Evolutionary conservation across 2,329 filamentous ascomycete species (phyloP).

Genomic region (Fusarium nanum): DNA sequence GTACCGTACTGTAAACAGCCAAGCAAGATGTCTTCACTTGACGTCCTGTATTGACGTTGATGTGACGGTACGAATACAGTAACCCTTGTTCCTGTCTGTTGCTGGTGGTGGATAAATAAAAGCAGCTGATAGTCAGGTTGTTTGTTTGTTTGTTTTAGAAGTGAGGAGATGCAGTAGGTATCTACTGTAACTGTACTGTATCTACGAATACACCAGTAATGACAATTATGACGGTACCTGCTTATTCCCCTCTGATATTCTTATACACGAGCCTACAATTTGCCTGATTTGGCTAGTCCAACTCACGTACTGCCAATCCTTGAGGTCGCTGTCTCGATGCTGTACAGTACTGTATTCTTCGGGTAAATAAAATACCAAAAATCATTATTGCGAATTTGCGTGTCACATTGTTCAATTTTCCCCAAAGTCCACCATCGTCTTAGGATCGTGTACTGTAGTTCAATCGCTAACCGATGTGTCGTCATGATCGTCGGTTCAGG

Average conservation of each 20-base stretch:
- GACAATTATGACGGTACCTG: slow-evolving; percentile 8
- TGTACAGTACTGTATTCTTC: not conserved
- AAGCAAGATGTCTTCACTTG: slow-evolving; percentile 25
- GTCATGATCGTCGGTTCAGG: slow-evolving; percentile 43
- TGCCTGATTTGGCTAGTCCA: not conserved
- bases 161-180: not conserved
- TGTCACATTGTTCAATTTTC: not conserved
- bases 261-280: slow-evolving; percentile 34
- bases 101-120: slow-evolving; percentile 7
- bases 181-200: not conserved
- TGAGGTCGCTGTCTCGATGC: not conserved
- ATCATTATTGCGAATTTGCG: not conserved
- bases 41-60: slow-evolving; percentile 25
- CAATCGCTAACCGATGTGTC: slow-evolving; percentile 28
- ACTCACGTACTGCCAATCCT: not conserved
- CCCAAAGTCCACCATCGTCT: not conserved
- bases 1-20: slow-evolving; percentile 6
- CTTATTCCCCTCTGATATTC: slow-evolving; percentile 15
- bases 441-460: slow-evolving; percentile 16
- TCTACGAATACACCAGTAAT: not conserved
- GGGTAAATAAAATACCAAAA: no score
- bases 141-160: slow-evolving; percentile 23
- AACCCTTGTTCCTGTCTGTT: slow-evolving; percentile 11
- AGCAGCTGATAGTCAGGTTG: slow-evolving; percentile 40
- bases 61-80: slow-evolving; percentile 26